A percentile compares a stretch with the other conserved stretches of the same genome.
Evolutionary conservation across 1,139 yeast species (phyloP).

Genomic region (Yamadazyma diospyri): DNA sequence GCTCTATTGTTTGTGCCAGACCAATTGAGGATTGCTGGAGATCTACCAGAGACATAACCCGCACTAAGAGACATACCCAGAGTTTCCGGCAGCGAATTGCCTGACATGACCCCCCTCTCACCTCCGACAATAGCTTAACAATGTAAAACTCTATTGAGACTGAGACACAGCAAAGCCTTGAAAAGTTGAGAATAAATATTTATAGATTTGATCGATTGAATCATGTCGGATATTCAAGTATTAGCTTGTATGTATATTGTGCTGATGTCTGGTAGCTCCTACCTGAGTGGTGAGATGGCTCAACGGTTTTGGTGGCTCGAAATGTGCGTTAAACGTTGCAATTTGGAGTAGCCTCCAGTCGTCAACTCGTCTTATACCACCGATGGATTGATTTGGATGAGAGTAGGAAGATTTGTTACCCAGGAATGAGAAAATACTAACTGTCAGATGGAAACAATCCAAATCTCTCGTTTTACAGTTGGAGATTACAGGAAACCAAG

Average conservation of each 20-base stretch:
- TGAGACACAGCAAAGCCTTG: slow-evolving; percentile 2
- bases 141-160: too few relatives aligned
- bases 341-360: too few relatives aligned
- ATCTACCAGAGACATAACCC: too few relatives aligned
- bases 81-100: too few relatives aligned
- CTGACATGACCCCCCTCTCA: too few relatives aligned
- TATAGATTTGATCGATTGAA: too few relatives aligned
- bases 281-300: neutral
- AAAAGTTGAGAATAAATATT: slow-evolving; percentile 1
- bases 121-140: too few relatives aligned
- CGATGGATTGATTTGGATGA: neutral
- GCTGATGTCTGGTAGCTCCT: neutral
- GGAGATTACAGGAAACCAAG: slow-evolving; percentile 43
- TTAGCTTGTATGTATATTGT: slow-evolving; percentile 27
- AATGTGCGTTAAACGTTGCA: too few relatives aligned
- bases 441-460: slow-evolving; percentile 45
- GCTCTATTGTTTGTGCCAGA: too few relatives aligned
- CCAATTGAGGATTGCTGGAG: too few relatives aligned
- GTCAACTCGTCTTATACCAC: neutral
- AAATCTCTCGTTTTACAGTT: slow-evolving; percentile 47
- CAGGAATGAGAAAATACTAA: slow-evolving; percentile 4
- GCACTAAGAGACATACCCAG: too few relatives aligned
- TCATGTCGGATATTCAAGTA: slow-evolving; percentile 17
- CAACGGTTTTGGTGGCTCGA: neutral
- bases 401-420: too few relatives aligned